Base-by-base conservation (phyloP, 2,329 filamentous ascomycete species). In the Hymenoscyphus infarciens region DNA sequence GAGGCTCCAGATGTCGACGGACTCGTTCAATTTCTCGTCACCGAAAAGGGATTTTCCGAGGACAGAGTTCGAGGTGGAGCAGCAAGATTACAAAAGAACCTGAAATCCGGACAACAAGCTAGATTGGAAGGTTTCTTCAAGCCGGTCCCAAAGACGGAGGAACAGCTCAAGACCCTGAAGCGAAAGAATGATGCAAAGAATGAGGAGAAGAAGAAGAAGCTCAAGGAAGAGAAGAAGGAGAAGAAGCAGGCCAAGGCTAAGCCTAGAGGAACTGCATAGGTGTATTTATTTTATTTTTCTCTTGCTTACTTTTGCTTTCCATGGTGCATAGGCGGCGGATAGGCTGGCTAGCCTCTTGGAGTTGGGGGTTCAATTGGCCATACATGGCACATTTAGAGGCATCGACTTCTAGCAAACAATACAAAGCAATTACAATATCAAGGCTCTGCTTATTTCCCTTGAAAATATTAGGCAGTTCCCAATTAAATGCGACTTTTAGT, bases 51-150 rank as follows among this genome's bases (percentile, higher is more conserved):
- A 0, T 99, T 99, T 82, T 96, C 88, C 33, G 96, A 99, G 75
- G 95, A 99, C 74, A 85, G 95, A 19, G 95, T 99, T 8, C 86
- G 93, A 42, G 86, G 83, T 53, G 94, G 84, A 31, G 93, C 90
- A 0, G 83, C 87, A 2, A 86, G 91, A 61, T 79, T 99, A 63
- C 85, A 90, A 75, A 99, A 98, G 83, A 95, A 92, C 70, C 80
- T 96, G 68, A 97, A 97, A 83, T 89, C 84, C 57, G 89, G 89
- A 31, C 95, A 98, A 76, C 95, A 99, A 78, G 89, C 91, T 31
- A 85, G 95, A 25, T 80, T 99, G 1, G 94, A 98, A 74, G 95
- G 95, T 0, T 99, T 99, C 80, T 99, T 99, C 83, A 97, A 97
- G 80, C 87, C 91, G 1, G 79, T 96, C 16, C 90, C 92, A 65